Evolutionary conservation across 305 asterid genomes (phyloP).

Genomic region (Fraxinus dipetala): DNA sequence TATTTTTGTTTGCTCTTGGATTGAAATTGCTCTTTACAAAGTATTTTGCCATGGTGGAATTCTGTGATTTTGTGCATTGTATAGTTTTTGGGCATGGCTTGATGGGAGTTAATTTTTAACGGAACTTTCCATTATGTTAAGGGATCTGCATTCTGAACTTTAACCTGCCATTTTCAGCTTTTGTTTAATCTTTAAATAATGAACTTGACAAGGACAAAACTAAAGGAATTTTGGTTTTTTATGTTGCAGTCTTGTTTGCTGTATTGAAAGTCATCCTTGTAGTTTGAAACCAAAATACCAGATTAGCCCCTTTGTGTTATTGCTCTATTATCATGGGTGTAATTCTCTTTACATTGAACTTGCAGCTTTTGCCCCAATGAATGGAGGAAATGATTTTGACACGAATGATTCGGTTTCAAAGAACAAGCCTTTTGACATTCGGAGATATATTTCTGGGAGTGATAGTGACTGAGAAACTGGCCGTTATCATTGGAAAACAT

Average conservation of each 20-base stretch:
- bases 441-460: slow-evolving; percentile 69
- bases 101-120: background rate
- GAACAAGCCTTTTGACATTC: slow-evolving; percentile 65
- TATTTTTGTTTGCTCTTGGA: background rate
- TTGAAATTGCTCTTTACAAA: background rate
- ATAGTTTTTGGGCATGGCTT: background rate
- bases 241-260: background rate
- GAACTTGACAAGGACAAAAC: background rate
- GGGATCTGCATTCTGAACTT: background rate
- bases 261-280: background rate
- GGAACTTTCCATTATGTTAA: background rate
- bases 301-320: background rate
- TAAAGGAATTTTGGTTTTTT: background rate
- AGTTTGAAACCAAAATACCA: background rate
- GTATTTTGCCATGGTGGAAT: background rate
- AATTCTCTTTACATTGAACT: slow-evolving; percentile 14
- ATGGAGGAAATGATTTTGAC: slow-evolving; percentile 41
- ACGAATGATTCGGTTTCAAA: slow-evolving; percentile 38
- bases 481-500: background rate
- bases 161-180: background rate
- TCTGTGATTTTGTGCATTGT: background rate
- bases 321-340: background rate
- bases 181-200: background rate
- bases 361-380: slow-evolving; percentile 96
- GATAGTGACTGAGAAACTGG: slow-evolving; percentile 35